These are phyloP conservation scores for Onygenales sp. DNA, from an alignment of 2,329 filamentous ascomycete species.

Conservation along the genomic window DNA sequence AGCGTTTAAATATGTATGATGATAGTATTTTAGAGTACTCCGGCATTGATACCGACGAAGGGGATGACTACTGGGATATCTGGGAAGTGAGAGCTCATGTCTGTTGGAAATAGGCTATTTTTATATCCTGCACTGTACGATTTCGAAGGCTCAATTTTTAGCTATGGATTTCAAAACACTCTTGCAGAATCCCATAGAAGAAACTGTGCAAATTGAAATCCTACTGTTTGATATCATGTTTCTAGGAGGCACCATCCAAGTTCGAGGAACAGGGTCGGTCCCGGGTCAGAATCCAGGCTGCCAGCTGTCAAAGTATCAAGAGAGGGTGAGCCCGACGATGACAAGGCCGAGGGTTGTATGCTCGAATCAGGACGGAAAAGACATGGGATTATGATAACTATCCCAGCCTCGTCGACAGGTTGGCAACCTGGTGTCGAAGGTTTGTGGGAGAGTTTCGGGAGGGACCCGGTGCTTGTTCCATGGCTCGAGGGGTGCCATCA, in stretches of 20 bases:
- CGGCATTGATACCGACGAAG: no score
- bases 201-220: no score
- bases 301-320: neutral
- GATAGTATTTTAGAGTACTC: no score
- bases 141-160: no score
- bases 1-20: no score
- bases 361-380: neutral
- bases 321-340: neutral
- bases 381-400: neutral
- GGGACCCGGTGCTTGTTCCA: neutral
- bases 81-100: no score
- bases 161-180: no score
- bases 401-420: neutral
- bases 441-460: neutral
- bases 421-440: neutral
- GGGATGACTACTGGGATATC: no score
- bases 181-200: no score
- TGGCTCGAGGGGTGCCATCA: neutral
- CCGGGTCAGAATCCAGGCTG: neutral
- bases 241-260: neutral
- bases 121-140: no score
- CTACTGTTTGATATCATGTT: no score
- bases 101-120: no score
- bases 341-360: neutral
- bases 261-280: neutral